phyloP scores from a whole-genome alignment of 169 alveolate genomes.

The Babesia ovata region DNA sequence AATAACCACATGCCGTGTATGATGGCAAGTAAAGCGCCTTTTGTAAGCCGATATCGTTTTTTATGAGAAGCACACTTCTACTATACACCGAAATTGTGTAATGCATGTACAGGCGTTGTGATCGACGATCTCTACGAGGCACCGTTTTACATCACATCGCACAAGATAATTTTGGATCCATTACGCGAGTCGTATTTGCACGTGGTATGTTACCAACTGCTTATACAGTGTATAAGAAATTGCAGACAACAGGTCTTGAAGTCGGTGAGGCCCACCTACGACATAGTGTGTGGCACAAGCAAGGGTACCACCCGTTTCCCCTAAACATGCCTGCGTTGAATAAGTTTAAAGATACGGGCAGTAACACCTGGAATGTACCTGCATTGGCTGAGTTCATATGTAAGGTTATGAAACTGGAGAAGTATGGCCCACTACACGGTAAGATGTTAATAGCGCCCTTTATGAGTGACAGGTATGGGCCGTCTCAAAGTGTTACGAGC shows the following conservation, averaged over 20 bases:
- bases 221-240: too few relatives aligned
- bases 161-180: slow-evolving; percentile 52
- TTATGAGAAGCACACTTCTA: neutral
- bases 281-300: slow-evolving; percentile 50
- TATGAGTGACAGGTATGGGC: neutral
- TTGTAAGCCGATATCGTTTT: too few relatives aligned
- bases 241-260: slow-evolving; percentile 50
- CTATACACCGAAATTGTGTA: neutral
- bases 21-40: too few relatives aligned
- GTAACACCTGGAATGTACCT: slow-evolving; percentile 32
- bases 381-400: slow-evolving; percentile 36
- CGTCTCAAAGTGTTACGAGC: slow-evolving; percentile 7
- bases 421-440: slow-evolving; percentile 16
- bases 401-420: slow-evolving; percentile 21
- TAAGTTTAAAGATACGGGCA: slow-evolving; percentile 3
- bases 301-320: slow-evolving; percentile 32
- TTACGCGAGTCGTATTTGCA: slow-evolving; percentile 42
- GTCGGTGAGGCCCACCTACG: slow-evolving; percentile 60
- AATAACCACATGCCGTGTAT: too few relatives aligned
- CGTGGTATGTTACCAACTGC: slow-evolving; percentile 9
- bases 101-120: slow-evolving; percentile 29
- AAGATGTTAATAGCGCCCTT: neutral
- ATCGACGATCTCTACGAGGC: slow-evolving; percentile 60
- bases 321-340: slow-evolving; percentile 18
- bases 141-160: slow-evolving; percentile 42